Evolutionary conservation across 2,329 filamentous ascomycete genomes (phyloP).

Genomic region (Fusarium keratoplasticum): DNA sequence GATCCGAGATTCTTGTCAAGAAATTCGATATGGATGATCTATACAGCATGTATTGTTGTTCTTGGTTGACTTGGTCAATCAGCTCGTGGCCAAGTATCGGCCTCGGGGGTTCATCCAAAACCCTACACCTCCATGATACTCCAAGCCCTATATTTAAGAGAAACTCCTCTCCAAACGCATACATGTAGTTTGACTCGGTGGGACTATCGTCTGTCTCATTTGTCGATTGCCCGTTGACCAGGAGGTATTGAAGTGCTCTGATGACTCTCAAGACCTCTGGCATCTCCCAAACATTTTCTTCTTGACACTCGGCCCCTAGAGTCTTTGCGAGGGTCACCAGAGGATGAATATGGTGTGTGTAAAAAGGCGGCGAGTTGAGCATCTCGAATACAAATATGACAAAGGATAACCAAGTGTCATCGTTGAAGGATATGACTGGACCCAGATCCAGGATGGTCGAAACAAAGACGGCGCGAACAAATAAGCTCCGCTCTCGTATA

Average conservation of each 20-base stretch:
- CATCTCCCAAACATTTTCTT: neutral
- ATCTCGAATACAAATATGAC: neutral
- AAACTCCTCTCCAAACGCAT: neutral
- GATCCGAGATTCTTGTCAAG: neutral
- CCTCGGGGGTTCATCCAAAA: neutral
- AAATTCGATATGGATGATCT: neutral
- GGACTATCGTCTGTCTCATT: neutral
- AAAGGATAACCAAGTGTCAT: neutral
- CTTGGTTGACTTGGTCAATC: neutral
- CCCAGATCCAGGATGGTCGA: neutral
- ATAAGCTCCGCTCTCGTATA: neutral
- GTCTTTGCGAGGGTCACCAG: neutral
- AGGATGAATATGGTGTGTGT: neutral
- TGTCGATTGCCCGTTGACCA: accelerated
- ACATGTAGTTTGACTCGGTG: neutral
- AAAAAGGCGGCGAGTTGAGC: accelerated
- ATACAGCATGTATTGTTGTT: neutral
- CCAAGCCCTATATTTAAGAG: neutral
- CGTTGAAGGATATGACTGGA: neutral
- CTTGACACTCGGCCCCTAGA: neutral
- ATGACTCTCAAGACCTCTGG: neutral
- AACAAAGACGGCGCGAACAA: neutral
- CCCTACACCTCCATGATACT: neutral
- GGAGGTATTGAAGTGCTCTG: neutral
- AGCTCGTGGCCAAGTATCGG: neutral